Conservation (phyloP, 2,329 filamentous ascomycete species). For the Seiridium unicorne region DNA sequence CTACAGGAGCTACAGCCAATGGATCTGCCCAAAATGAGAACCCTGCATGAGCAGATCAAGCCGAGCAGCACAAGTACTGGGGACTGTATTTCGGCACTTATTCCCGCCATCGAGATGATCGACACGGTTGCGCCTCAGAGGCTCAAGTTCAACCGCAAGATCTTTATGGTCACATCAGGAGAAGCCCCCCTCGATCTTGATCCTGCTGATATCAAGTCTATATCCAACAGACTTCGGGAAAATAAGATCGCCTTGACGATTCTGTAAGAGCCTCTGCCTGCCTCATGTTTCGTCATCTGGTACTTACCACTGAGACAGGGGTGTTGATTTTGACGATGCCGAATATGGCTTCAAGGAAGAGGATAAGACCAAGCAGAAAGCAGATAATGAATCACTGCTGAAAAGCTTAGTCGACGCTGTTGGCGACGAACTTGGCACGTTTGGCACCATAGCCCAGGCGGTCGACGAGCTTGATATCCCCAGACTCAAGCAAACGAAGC, state of each 20-base stretch:
- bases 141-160: conserved; percentile 76
- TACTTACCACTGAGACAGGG: conserved; percentile 44
- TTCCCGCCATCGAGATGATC: conserved; percentile 87
- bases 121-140: conserved; percentile 70
- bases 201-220: conserved; percentile 65
- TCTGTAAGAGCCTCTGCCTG: conserved; percentile 56
- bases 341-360: conserved; percentile 94
- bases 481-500: conserved; percentile 70
- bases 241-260: conserved; percentile 76
- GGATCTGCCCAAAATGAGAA: conserved; percentile 66
- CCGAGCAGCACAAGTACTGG: conserved; percentile 68
- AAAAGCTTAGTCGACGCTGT: conserved; percentile 65
- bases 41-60: conserved; percentile 61
- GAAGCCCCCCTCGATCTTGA: conserved; percentile 62
- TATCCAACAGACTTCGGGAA: conserved; percentile 71
- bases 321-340: conserved; percentile 88
- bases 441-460: conserved; percentile 84
- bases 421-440: conserved; percentile 52
- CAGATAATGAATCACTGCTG: conserved; percentile 71
- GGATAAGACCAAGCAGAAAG: conserved; percentile 72
- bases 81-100: conserved; percentile 84
- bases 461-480: conserved; percentile 78
- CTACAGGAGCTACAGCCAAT: conserved; percentile 65
- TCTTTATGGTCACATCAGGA: conserved; percentile 84
- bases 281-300: background rate